phyloP scores from a whole-genome alignment of 192 early-diverging fungal species.

The Backusella westeae region DNA sequence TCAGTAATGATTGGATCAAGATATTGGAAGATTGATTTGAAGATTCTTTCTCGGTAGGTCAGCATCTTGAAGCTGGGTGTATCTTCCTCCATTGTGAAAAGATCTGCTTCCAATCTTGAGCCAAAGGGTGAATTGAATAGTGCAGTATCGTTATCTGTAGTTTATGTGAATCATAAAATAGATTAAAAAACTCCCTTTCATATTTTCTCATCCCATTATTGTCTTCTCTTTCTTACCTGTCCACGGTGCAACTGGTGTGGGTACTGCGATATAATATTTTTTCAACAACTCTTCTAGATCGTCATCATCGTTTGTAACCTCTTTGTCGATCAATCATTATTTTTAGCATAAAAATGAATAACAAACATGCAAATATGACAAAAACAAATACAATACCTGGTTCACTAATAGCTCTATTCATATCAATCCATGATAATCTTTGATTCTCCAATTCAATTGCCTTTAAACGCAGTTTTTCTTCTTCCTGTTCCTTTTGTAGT shows the following conservation, averaged over 20 bases:
- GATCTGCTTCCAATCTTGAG: slow-evolving; percentile 24
- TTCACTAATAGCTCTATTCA: neutral
- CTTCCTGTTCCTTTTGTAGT: neutral
- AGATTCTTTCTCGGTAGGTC: slow-evolving; percentile 34
- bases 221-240: slow-evolving; percentile 17
- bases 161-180: neutral
- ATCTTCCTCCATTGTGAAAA: slow-evolving; percentile 22
- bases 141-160: slow-evolving; percentile 27
- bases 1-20: slow-evolving; percentile 40
- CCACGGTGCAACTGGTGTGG: slow-evolving; percentile 38
- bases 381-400: neutral
- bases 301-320: neutral
- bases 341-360: neutral
- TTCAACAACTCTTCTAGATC: slow-evolving; percentile 1
- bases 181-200: neutral
- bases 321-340: neutral
- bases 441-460: neutral
- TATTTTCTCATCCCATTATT: neutral
- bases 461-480: neutral
- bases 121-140: slow-evolving; percentile 37
- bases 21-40: slow-evolving; percentile 44
- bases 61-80: slow-evolving; percentile 39
- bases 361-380: neutral
- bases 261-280: slow-evolving; percentile 45
- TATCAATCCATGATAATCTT: neutral